These are phyloP conservation scores for Actinomucor elegans DNA, from an alignment of 371 early-diverging fungal genomes.

Conservation along the genomic window DNA sequence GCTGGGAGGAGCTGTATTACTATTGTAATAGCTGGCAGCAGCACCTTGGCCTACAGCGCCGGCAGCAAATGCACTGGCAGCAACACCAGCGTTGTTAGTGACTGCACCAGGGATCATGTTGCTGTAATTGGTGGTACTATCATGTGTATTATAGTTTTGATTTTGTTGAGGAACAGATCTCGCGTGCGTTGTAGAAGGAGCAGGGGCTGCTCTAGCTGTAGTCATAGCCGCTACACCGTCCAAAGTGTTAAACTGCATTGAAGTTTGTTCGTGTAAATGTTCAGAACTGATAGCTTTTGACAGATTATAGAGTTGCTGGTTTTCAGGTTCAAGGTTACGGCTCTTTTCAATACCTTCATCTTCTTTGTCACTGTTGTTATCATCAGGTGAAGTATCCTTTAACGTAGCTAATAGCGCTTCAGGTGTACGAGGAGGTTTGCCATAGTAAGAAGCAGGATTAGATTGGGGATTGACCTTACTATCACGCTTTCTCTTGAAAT, in stretches of 20 bases:
- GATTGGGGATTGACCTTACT: conserved; percentile 29
- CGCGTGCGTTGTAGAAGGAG: conserved; percentile 1
- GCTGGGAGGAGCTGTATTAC: not conserved
- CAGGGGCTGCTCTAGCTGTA: conserved; percentile 4
- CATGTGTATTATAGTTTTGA: not conserved
- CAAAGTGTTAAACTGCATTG: not conserved
- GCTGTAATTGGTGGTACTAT: not conserved
- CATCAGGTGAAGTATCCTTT: conserved; percentile 1
- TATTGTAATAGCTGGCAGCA: not conserved
- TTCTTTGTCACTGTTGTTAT: conserved; percentile 3
- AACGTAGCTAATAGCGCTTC: conserved; percentile 41
- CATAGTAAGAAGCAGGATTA: conserved; percentile 37
- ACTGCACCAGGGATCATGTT: too few species aligned
- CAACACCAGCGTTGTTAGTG: not conserved
- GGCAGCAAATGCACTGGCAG: not conserved
- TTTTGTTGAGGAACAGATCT: not conserved
- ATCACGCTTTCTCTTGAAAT: conserved; percentile 35
- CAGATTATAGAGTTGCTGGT: conserved; percentile 18
- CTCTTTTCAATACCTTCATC: conserved; percentile 3
- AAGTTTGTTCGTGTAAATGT: conserved; percentile 7
- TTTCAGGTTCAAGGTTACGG: conserved; percentile 7
- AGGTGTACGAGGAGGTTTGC: conserved; percentile 46
- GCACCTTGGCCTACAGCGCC: not conserved
- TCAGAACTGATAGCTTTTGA: conserved; percentile 21
- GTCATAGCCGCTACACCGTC: not conserved